A percentile compares a stretch with the other conserved stretches of the same genome.
phyloP scores from a whole-genome alignment of 2,329 filamentous ascomycete species.

The Didymella pomorum region DNA sequence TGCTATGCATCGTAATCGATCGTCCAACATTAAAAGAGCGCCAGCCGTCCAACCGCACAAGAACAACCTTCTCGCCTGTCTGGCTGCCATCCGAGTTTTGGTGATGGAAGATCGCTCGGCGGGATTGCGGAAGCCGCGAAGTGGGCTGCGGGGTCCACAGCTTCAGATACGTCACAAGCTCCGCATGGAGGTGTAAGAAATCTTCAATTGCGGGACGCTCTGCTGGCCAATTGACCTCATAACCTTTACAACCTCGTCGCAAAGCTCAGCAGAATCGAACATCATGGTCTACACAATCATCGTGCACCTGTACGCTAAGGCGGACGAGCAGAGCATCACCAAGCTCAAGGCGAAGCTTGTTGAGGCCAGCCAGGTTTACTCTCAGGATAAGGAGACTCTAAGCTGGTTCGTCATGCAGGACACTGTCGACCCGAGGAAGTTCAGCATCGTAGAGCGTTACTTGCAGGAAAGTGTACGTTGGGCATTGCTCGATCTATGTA shows the following conservation, averaged over 20 bases:
- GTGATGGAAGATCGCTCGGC: slow-evolving; percentile 16
- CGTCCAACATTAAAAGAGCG: too few species aligned
- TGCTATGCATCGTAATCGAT: background rate
- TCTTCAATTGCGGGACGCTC: slow-evolving; percentile 8
- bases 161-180: slow-evolving; percentile 22
- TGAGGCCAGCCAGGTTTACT: slow-evolving; percentile 77
- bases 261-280: background rate
- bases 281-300: slow-evolving; percentile 73
- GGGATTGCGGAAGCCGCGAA: slow-evolving; percentile 16
- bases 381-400: slow-evolving; percentile 71
- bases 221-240: background rate
- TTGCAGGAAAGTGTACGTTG: slow-evolving; percentile 65
- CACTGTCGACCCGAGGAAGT: slow-evolving; percentile 70
- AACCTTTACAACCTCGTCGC: background rate
- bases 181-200: slow-evolving; percentile 9
- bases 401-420: slow-evolving; percentile 81
- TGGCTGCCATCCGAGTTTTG: slow-evolving; percentile 1
- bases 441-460: slow-evolving; percentile 80
- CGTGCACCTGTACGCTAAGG: slow-evolving; percentile 74
- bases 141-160: slow-evolving; percentile 24
- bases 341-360: slow-evolving; percentile 76
- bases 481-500: background rate
- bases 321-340: slow-evolving; percentile 67
- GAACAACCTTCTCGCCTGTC: background rate
- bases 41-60: background rate